Conservation (phyloP, 176 grass and related monocot species). For the Ampelocalamus luodianensis region DNA sequence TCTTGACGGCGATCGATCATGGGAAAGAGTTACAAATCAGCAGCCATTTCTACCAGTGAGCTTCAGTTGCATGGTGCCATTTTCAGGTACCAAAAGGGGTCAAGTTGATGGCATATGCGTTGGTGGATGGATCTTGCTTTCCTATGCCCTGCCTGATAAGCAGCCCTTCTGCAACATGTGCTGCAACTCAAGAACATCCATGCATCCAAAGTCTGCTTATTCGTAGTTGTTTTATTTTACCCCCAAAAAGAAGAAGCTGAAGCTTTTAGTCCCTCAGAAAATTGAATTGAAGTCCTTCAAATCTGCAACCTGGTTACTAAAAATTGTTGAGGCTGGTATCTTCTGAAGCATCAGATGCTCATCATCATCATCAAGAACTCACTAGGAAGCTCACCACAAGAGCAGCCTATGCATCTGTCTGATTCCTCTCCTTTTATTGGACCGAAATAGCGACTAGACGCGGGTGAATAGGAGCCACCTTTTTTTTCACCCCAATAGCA, state of each 20-base stretch:
- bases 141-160: constrained; percentile 29
- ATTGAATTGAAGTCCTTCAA: background rate
- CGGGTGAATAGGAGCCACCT: no score
- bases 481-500: no score
- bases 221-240: background rate
- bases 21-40: constrained; percentile 23
- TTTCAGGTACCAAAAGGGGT: constrained; percentile 22
- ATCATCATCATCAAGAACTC: constrained; percentile 28
- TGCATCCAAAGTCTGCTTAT: constrained; percentile 28
- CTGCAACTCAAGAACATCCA: constrained; percentile 28
- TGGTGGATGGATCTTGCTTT: constrained; percentile 11
- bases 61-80: constrained; percentile 15
- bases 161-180: constrained; percentile 62
- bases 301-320: background rate
- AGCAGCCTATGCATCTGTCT: constrained; percentile 30
- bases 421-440: background rate
- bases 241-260: constrained; percentile 11
- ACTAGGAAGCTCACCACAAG: constrained; percentile 34
- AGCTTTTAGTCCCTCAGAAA: background rate
- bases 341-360: constrained; percentile 50
- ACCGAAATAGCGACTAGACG: no score
- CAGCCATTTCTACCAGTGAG: constrained; percentile 25
- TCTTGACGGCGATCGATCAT: background rate
- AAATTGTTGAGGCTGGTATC: constrained; percentile 20
- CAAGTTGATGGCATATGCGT: constrained; percentile 13